These are phyloP conservation scores for Dittrichia graveolens DNA, from an alignment of 129 eudicot genomes.

Conservation along the genomic window DNA sequence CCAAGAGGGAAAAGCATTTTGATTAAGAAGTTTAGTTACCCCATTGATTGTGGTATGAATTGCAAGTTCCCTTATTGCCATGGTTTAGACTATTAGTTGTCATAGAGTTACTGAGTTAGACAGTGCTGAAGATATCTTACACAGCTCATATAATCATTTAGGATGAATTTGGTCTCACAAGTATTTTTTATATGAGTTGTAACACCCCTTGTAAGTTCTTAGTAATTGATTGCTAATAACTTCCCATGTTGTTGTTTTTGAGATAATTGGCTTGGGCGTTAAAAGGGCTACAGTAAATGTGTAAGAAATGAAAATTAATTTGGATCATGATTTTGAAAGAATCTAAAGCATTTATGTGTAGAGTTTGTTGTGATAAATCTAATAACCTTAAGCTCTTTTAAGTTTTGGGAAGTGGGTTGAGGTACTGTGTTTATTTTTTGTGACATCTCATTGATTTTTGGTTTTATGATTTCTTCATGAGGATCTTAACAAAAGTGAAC, in stretches of 20 bases:
- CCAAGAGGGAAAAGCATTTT: neutral
- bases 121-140: too few species aligned
- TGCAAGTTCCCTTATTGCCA: neutral
- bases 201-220: too few species aligned
- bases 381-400: neutral
- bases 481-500: neutral
- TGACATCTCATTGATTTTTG: neutral
- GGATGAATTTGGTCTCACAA: neutral
- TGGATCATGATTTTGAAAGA: neutral
- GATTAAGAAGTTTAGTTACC: neutral
- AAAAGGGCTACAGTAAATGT: neutral
- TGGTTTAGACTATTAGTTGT: too few species aligned
- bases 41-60: neutral
- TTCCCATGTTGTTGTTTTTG: neutral
- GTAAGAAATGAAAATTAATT: neutral
- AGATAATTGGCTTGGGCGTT: neutral
- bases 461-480: neutral
- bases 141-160: too few species aligned
- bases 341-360: neutral
- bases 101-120: too few species aligned
- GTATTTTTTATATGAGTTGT: neutral
- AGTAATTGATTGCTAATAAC: neutral
- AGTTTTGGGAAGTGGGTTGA: neutral
- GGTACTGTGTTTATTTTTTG: neutral
- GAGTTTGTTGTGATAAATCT: neutral